phyloP scores from a whole-genome alignment of 2,329 filamentous ascomycete species.

The Exophiala dermatitidis region DNA sequence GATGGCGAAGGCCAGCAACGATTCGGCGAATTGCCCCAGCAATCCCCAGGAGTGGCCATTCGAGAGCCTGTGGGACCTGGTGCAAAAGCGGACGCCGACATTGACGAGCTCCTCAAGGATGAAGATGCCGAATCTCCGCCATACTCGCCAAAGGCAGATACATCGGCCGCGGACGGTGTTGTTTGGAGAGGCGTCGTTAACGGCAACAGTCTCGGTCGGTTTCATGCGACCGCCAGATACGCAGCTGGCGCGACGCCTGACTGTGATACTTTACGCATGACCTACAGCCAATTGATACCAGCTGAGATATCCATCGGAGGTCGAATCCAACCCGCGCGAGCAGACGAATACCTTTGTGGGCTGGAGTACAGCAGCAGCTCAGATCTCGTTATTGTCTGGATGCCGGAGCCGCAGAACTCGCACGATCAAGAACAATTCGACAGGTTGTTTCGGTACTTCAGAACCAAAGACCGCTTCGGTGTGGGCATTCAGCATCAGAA shows the following conservation, averaged over 20 bases:
- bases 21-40: slow-evolving; percentile 41
- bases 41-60: slow-evolving; percentile 32
- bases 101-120: slow-evolving; percentile 79
- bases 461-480: slow-evolving; percentile 72
- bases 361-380: slow-evolving; percentile 74
- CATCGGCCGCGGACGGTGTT: slow-evolving; percentile 56
- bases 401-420: slow-evolving; percentile 48
- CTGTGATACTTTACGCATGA: slow-evolving; percentile 25
- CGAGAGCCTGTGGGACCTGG: slow-evolving; percentile 39
- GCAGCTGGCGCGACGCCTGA: slow-evolving; percentile 66
- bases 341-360: slow-evolving; percentile 84
- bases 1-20: slow-evolving; percentile 34
- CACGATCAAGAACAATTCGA: slow-evolving; percentile 58
- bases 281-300: slow-evolving; percentile 70
- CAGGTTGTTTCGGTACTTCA: slow-evolving; percentile 80
- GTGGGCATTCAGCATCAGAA: slow-evolving; percentile 71
- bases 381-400: slow-evolving; percentile 72
- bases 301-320: slow-evolving; percentile 55
- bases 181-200: slow-evolving; percentile 70
- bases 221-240: slow-evolving; percentile 70
- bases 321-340: slow-evolving; percentile 70
- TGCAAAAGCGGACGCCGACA: slow-evolving; percentile 67
- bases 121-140: slow-evolving; percentile 74
- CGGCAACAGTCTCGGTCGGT: slow-evolving; percentile 71
- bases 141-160: slow-evolving; percentile 72